Evolutionary conservation across 495 filamentous ascomycete genomes (phyloP).

Genomic region (Talaromyces thailandensis): DNA sequence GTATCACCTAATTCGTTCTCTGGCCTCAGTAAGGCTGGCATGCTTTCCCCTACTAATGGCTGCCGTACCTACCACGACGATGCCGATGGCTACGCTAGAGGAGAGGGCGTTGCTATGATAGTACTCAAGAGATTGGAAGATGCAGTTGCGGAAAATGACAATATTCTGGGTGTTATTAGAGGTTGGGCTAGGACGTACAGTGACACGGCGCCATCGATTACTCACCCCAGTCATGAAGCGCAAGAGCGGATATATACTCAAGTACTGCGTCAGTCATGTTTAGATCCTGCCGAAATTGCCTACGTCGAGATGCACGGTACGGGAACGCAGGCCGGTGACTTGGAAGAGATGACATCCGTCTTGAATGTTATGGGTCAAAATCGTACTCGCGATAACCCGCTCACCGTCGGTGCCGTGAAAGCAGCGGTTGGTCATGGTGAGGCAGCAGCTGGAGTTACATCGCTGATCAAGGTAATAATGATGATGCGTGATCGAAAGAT

Average conservation of each 20-base stretch:
- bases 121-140: constrained; percentile 41
- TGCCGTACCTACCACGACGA: constrained; percentile 40
- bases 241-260: no score
- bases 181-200: constrained; percentile 30
- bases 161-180: constrained; percentile 36
- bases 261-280: no score
- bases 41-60: constrained; percentile 28
- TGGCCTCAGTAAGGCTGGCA: constrained; percentile 22
- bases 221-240: constrained; percentile 34
- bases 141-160: constrained; percentile 38
- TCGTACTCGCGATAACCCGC: neutral
- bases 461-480: constrained; percentile 16
- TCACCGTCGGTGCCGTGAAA: constrained; percentile 25
- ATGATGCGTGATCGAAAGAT: constrained; percentile 15
- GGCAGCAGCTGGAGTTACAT: constrained; percentile 10
- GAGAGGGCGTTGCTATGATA: constrained; percentile 33
- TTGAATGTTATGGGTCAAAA: constrained; percentile 51
- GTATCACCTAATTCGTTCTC: constrained; percentile 32
- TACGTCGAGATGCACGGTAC: constrained; percentile 43
- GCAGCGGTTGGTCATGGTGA: constrained; percentile 27
- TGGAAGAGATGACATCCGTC: constrained; percentile 34
- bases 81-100: constrained; percentile 41
- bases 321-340: constrained; percentile 35
- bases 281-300: no score
- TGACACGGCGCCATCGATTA: constrained; percentile 28